phyloP scores from a whole-genome alignment of 371 early-diverging fungal genomes.

The Apophysomyces variabilis region DNA sequence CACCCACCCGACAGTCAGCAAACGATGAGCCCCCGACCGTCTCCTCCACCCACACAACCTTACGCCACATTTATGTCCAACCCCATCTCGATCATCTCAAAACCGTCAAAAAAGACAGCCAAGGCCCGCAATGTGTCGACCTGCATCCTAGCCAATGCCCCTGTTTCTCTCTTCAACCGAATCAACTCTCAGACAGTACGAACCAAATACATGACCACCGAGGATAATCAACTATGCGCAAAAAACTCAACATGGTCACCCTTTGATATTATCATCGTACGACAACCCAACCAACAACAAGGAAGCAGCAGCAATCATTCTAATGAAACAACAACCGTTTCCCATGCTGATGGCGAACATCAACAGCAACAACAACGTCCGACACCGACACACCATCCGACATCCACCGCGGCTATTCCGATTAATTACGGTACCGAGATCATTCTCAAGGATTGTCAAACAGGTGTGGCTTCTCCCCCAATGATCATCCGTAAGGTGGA shows the following conservation, averaged over 20 bases:
- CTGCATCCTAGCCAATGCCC: constrained; percentile 72
- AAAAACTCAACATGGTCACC: constrained; percentile 81
- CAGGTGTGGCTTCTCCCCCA: constrained; percentile 70
- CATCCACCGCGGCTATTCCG: constrained; percentile 35
- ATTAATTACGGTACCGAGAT: constrained; percentile 79
- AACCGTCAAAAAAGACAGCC: constrained; percentile 85
- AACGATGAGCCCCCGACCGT: constrained; percentile 7
- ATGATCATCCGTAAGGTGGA: constrained; percentile 83
- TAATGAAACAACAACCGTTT: too few species aligned
- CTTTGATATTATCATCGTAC: constrained; percentile 68
- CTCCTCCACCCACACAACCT: constrained; percentile 27
- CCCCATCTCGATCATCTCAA: constrained; percentile 82
- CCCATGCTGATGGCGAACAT: too few species aligned
- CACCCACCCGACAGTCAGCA: constrained; percentile 14
- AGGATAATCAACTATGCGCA: constrained; percentile 65
- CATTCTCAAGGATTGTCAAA: constrained; percentile 65
- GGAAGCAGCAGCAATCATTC: constrained; percentile 9
- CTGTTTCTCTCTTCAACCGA: constrained; percentile 76
- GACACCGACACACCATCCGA: constrained; percentile 15
- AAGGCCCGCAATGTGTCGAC: constrained; percentile 78
- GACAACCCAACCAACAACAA: constrained; percentile 43
- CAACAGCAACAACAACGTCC: constrained; percentile 17
- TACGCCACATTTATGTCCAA: constrained; percentile 70
- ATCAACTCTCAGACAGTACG: constrained; percentile 87
- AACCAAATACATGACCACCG: constrained; percentile 77